phyloP scores from a whole-genome alignment of 352 stramenopile species.

The Albugo laibachii region DNA sequence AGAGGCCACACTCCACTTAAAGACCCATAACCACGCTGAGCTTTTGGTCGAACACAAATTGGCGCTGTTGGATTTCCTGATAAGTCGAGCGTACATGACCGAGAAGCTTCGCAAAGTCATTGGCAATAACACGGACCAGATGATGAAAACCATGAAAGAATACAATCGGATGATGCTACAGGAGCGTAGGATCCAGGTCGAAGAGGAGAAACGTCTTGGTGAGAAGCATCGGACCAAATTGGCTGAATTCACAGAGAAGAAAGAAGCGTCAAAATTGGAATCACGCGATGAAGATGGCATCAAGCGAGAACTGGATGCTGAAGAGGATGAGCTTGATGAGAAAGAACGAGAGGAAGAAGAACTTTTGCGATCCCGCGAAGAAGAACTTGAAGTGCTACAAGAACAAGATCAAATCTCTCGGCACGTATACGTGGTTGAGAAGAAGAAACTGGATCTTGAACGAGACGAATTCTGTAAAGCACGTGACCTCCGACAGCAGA shows the following conservation, averaged over 20 bases:
- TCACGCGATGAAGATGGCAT: constrained; percentile 18
- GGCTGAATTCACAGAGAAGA: constrained; percentile 16
- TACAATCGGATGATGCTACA: constrained; percentile 45
- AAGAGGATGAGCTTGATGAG: constrained; percentile 20
- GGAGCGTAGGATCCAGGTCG: constrained; percentile 36
- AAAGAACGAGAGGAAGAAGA: constrained; percentile 37
- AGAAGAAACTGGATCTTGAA: constrained; percentile 48
- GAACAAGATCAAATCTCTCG: constrained; percentile 42
- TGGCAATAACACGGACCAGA: constrained; percentile 30
- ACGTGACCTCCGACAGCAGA: constrained; percentile 35
- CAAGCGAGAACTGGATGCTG: constrained; percentile 31
- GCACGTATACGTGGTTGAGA: constrained; percentile 58
- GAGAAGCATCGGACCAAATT: constrained; percentile 14
- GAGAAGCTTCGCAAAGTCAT: constrained; percentile 45
- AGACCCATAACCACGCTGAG: constrained; percentile 26
- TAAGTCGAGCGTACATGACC: constrained; percentile 29
- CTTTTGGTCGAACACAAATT: constrained; percentile 47
- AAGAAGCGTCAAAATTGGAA: constrained; percentile 13
- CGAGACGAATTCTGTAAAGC: constrained; percentile 33
- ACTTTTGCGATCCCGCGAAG: constrained; percentile 17
- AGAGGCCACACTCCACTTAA: constrained; percentile 22
- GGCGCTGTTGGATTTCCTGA: constrained; percentile 42
- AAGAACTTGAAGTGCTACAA: constrained; percentile 48
- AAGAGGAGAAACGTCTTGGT: constrained; percentile 65
- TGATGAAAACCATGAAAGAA: constrained; percentile 39